A percentile compares a stretch with the other conserved stretches of the same genome.
phyloP scores from a whole-genome alignment of 2,329 filamentous ascomycete genomes.

The Fusarium duplospermum region DNA sequence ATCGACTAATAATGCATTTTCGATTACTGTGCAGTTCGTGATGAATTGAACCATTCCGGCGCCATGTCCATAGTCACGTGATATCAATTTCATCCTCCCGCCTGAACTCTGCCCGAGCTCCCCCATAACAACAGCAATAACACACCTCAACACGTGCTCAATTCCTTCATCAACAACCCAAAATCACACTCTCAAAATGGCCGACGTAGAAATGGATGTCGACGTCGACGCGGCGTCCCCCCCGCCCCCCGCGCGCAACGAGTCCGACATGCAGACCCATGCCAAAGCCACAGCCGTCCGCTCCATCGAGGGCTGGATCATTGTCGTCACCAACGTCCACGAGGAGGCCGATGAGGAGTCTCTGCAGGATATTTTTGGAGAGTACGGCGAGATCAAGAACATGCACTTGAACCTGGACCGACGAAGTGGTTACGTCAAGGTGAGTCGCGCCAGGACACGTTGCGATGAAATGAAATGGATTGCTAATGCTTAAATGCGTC shows the following conservation, averaged over 20 bases:
- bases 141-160: not conserved
- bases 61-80: conserved; percentile 21
- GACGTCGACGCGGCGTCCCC: conserved; percentile 56
- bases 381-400: conserved; percentile 90
- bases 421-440: conserved; percentile 88
- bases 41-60: not conserved
- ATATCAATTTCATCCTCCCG: conserved; percentile 21
- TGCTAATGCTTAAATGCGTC: not conserved
- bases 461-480: not conserved
- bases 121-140: not conserved
- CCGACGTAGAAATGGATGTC: conserved; percentile 70
- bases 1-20: not conserved
- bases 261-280: conserved; percentile 77
- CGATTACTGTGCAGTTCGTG: not conserved
- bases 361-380: conserved; percentile 82
- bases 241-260: conserved; percentile 59
- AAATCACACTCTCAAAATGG: conserved; percentile 52
- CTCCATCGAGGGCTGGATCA: conserved; percentile 90
- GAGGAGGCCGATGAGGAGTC: conserved; percentile 89
- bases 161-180: not conserved
- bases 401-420: conserved; percentile 85
- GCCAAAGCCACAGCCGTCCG: conserved; percentile 83
- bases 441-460: conserved; percentile 47
- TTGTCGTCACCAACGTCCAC: conserved; percentile 88
- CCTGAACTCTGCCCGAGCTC: conserved; percentile 6